Evolutionary conservation across 208 protist species (phyloP).

Genomic region (Trypanosoma lewisi): DNA sequence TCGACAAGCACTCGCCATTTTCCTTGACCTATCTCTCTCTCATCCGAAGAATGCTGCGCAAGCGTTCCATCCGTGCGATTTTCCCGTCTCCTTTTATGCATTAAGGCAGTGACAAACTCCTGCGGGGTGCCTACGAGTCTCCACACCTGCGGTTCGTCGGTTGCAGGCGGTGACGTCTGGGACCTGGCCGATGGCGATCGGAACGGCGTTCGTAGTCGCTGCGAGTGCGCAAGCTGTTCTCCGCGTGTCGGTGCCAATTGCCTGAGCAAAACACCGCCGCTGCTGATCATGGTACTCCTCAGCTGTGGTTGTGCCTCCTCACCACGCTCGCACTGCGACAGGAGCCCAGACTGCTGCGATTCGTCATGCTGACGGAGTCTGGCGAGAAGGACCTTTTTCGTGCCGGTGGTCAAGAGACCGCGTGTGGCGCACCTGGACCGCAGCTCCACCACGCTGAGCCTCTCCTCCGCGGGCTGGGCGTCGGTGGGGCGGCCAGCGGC

Average conservation of each 20-base stretch:
- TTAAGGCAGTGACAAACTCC: constrained; percentile 23
- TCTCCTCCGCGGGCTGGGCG: background rate
- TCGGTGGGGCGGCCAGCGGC: background rate
- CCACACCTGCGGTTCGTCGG: background rate
- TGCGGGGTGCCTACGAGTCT: constrained; percentile 28
- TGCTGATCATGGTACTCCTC: no score
- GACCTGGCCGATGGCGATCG: background rate
- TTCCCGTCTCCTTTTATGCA: constrained; percentile 19
- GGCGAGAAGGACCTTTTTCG: constrained; percentile 33
- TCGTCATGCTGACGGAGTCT: constrained; percentile 10
- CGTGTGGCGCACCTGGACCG: constrained; percentile 28
- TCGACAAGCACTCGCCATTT: constrained; percentile 71
- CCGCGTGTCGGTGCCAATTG: constrained; percentile 3
- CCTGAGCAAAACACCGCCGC: background rate
- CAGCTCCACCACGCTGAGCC: constrained; percentile 29
- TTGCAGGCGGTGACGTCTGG: background rate
- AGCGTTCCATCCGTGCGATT: background rate
- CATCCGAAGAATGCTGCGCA: background rate
- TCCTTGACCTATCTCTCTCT: constrained; percentile 8
- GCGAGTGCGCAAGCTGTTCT: constrained; percentile 12
- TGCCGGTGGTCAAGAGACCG: constrained; percentile 42
- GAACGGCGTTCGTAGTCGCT: constrained; percentile 21
- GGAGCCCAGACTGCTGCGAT: background rate
- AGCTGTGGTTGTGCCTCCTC: no score
- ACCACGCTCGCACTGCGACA: background rate